Percentiles rank a stretch among this genome's conserved stretches.
Conservation (phyloP, 73 alveolate species). For the Uronychia setigera region DNA sequence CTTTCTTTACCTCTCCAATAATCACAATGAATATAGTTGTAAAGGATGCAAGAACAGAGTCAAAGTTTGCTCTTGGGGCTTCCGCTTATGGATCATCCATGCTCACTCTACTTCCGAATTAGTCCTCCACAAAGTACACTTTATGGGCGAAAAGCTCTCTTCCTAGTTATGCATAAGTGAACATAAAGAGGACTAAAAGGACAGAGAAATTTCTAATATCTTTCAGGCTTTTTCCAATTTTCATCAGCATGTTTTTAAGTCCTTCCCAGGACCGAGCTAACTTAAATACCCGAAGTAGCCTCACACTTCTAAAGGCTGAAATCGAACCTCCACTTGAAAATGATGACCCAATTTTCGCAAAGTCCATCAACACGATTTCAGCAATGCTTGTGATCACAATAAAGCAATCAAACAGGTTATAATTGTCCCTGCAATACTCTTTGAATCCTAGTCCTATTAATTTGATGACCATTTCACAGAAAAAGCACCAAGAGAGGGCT, state of each 20-base stretch:
- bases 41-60: constrained; percentile 37
- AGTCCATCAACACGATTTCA: constrained; percentile 49
- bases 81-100: not conserved
- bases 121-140: not conserved
- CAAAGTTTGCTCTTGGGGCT: constrained; percentile 59
- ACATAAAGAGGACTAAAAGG: constrained; percentile 50
- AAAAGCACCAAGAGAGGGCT: constrained; percentile 21
- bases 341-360: constrained; percentile 17
- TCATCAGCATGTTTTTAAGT: constrained; percentile 37
- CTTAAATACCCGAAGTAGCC: constrained; percentile 68
- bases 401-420: constrained; percentile 67
- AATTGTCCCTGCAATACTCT: constrained; percentile 61
- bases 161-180: constrained; percentile 61
- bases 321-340: constrained; percentile 43
- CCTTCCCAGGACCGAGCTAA: constrained; percentile 43
- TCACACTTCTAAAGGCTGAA: constrained; percentile 64
- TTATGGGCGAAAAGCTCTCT: constrained; percentile 63
- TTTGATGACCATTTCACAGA: constrained; percentile 59
- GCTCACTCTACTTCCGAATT: not conserved
- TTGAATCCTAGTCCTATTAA: constrained; percentile 63
- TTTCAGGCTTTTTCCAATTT: constrained; percentile 27
- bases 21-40: constrained; percentile 40
- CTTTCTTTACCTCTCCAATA: constrained; percentile 46
- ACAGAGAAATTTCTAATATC: constrained; percentile 37
- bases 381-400: constrained; percentile 44